Evolutionary conservation across 371 early-diverging fungal species (phyloP), one percentile per base, ranked within the genome.

Genomic region (Mortierella polycephala): DNA sequence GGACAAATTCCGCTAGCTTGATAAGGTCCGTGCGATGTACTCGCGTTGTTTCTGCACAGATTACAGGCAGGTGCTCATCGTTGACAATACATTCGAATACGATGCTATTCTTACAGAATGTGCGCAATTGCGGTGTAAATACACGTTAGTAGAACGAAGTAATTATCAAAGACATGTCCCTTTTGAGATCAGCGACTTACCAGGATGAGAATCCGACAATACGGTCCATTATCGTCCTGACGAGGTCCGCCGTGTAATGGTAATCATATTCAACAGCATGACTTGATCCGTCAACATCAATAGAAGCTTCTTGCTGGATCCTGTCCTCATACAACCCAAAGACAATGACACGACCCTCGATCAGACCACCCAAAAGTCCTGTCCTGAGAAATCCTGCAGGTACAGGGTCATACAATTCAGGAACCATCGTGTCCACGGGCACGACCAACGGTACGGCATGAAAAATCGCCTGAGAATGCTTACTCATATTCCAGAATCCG

Each of bases 401-500:
- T 5, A 75, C 79, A 39, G 75, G 83, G 55, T 84, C 82, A 60
- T 84, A 83, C 1, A 75, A 67, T 41, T 89, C 89, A 5, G 86
- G 85, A 8, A 75, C 68, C 58, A 82, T 72, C 3, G 87, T 85
- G 4, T 87, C 87, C 0, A 86, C 70, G 7, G 86, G 85, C 0
- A 89, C 85, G 4, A 90, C 57, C 21, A 85, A 64, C 2, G 91
- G 89, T 4, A 84, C 81, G 0, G 93, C 95, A 54, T 89, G 88
- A 75, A 94, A 95, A 3, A 93, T 88, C 14, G 87, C 85, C 49
- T 92, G 89, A 0, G 89, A 92, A 42, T 92, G 87, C 60, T 87
- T 87, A 6, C 93, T 91, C 41, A 95, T 83, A 11, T 86, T 90
- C 94, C 93, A 95, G 83, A 95, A 95, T 3, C 93, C 93, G 41